Evolutionary conservation across 2,329 filamentous ascomycete species (phyloP).

Genomic region (Penicillium vulpinum): DNA sequence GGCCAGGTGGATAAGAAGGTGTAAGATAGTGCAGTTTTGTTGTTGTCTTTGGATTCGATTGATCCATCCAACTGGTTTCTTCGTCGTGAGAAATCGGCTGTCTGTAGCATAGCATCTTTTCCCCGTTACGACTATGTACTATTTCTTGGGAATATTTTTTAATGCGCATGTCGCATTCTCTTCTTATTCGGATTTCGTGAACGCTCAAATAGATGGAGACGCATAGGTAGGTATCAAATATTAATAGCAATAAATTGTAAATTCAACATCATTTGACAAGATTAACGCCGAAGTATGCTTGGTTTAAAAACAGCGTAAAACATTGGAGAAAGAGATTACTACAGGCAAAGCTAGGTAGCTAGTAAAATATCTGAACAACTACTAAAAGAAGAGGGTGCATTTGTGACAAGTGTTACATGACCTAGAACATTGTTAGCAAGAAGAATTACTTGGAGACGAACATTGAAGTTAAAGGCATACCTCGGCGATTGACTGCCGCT

Average conservation of each 20-base stretch:
- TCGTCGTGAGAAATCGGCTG: slow-evolving; percentile 9
- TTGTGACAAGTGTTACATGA: slow-evolving; percentile 16
- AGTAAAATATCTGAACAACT: neutral
- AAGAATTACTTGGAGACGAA: neutral
- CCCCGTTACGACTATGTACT: slow-evolving; percentile 24
- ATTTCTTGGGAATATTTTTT: slow-evolving; percentile 23
- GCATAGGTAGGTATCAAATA: neutral
- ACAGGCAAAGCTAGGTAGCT: neutral
- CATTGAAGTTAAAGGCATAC: slow-evolving; percentile 36
- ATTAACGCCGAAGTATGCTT: slow-evolving; percentile 4
- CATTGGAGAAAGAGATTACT: neutral
- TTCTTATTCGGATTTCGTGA: neutral
- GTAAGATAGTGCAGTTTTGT: slow-evolving; percentile 18
- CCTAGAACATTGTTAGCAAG: slow-evolving; percentile 15
- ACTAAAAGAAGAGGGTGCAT: neutral
- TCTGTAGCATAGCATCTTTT: slow-evolving; percentile 30
- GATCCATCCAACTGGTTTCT: slow-evolving; percentile 14
- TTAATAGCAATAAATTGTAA: neutral
- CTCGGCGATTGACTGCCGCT: slow-evolving; percentile 58
- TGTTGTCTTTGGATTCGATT: slow-evolving; percentile 10
- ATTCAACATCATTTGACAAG: neutral
- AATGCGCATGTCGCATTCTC: slow-evolving; percentile 9
- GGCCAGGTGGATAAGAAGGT: slow-evolving; percentile 45
- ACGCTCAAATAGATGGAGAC: neutral
- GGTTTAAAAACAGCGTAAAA: neutral